Base-by-base conservation (phyloP, 73 alveolate species). In the Uronychia binucleata region DNA sequence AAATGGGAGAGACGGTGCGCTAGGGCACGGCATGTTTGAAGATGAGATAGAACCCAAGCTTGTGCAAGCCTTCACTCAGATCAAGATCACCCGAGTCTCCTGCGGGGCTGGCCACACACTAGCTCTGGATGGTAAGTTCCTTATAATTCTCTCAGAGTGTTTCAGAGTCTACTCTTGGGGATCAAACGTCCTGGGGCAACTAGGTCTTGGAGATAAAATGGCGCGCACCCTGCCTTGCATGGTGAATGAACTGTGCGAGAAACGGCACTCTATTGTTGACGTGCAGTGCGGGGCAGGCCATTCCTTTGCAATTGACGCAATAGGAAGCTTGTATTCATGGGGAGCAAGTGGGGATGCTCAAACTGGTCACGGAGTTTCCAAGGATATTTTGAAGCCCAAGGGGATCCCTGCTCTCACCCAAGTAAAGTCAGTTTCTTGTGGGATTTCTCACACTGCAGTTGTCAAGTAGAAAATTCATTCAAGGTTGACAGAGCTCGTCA, bases 21-120 rank as follows among this genome's bases (percentile, higher is more conserved):
- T 46, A 19, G 67, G 67, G 67, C 67, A 46, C 19, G 67, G 67
- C 5, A 46, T 46, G 67, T 46, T 46, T 46, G 67, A 46, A 19
- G 67, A 46, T 46, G 67, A 46, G 19, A 46, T 5, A 46, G 67
- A 46, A 46, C 67, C 67, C 5, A 46, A 46, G 19, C 19, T 46
- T 11, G 67, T 46, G 19, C n/a, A 5, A 11, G 67, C 67, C 67
- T 46, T 46, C 67, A 46, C 67, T 11, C 67, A 46, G 19, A 82
- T 82, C 1, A 33, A 60, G 29, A 74, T 82, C 1, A 31, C 57
- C 34, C 60, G 74, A 74, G 74, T 82, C 75, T 58, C 78, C 58
- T 82, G 89, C 1, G 89, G 89, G 1, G 89, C 89, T 30, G 89
- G 89, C 25, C 89, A 82, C 57, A 82, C 77, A 30, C 25, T 82